Evolutionary conservation across 768 basidiomycete species (phyloP).

Genomic region (Kwoniella dejecticola): DNA sequence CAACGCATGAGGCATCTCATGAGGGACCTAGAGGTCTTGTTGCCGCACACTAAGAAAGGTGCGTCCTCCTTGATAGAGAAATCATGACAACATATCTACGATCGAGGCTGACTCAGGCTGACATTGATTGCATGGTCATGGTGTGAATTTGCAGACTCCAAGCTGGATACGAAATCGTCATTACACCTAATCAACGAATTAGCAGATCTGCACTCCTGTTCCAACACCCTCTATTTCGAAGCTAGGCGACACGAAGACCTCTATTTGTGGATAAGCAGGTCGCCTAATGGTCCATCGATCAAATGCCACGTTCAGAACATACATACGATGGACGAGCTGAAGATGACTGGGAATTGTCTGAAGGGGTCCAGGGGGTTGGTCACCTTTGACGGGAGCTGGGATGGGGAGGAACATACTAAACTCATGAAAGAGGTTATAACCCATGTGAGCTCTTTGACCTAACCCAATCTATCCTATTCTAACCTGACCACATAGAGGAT

Average conservation of each 20-base stretch:
- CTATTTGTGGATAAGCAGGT: slow-evolving; percentile 94
- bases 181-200: slow-evolving; percentile 90
- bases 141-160: slow-evolving; percentile 68
- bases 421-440: slow-evolving; percentile 78
- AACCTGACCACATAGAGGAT: too few relatives aligned
- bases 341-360: slow-evolving; percentile 98
- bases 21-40: slow-evolving; percentile 83
- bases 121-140: not conserved
- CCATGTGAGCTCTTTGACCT: slow-evolving; percentile 52
- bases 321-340: slow-evolving; percentile 99
- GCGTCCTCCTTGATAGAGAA: slow-evolving; percentile 33
- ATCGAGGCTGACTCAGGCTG: too few relatives aligned
- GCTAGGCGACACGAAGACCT: slow-evolving; percentile 92
- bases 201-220: slow-evolving; percentile 95
- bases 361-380: slow-evolving; percentile 91
- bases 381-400: slow-evolving; percentile 88
- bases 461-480: too few relatives aligned
- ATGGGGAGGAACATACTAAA: slow-evolving; percentile 80
- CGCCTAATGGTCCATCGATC: slow-evolving; percentile 94
- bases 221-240: slow-evolving; percentile 96
- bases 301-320: slow-evolving; percentile 98
- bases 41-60: slow-evolving; percentile 98
- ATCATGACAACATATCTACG: not conserved
- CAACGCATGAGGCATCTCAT: slow-evolving; percentile 96
- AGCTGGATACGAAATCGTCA: slow-evolving; percentile 95